phyloP scores from a whole-genome alignment of 148 eudicot species.

The Talinum fruticosum region DNA sequence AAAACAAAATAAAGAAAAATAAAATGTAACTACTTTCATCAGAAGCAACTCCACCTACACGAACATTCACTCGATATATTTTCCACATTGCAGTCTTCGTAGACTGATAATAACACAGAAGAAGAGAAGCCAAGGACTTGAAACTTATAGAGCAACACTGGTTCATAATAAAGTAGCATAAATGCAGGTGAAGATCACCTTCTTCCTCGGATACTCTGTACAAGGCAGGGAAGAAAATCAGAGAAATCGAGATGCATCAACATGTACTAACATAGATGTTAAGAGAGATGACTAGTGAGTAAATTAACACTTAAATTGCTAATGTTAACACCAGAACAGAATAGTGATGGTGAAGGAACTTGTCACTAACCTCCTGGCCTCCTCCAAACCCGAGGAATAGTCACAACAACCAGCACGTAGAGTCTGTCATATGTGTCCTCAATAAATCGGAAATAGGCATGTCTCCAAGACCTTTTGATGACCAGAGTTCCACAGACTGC shows the following conservation, averaged over 20 bases:
- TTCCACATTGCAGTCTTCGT: not conserved
- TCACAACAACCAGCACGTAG: not conserved
- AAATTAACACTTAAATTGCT: too few species aligned
- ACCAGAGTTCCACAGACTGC: constrained; percentile 1
- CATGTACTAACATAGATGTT: not conserved
- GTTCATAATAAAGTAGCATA: not conserved
- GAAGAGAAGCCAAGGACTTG: not conserved
- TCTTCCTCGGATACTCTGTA: not conserved
- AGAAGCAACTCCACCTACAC: too few species aligned
- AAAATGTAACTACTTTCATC: too few species aligned
- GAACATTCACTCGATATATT: too few species aligned
- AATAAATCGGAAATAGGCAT: not conserved
- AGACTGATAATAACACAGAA: not conserved
- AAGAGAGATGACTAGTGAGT: too few species aligned
- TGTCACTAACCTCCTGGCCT: not conserved
- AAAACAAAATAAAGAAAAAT: too few species aligned
- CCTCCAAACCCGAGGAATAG: too few species aligned
- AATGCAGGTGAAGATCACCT: not conserved
- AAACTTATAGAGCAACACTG: not conserved
- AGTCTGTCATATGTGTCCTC: not conserved
- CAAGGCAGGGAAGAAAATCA: not conserved
- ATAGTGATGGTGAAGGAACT: not conserved
- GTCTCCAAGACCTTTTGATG: not conserved
- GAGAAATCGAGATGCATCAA: not conserved
- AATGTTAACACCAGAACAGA: too few species aligned